These are phyloP conservation scores for Wickerhamiella slavikovae DNA, from an alignment of 805 yeast species.

Conservation along the genomic window DNA sequence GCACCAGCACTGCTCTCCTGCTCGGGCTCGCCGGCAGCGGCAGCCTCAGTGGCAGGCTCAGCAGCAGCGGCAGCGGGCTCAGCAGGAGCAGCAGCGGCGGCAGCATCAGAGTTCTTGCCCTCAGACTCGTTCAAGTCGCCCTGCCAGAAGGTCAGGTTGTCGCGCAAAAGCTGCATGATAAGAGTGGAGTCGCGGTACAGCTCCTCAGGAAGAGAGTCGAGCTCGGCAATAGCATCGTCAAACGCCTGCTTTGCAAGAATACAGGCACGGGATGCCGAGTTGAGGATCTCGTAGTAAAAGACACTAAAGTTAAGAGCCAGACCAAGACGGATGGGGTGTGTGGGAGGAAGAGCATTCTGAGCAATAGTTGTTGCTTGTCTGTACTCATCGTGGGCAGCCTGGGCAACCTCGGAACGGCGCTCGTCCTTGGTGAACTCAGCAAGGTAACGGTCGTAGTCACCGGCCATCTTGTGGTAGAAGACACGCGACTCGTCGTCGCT, in stretches of 20 bases:
- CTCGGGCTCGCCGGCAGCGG: too few relatives aligned
- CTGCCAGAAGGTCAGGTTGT: slow-evolving; percentile 96
- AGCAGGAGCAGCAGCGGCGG: slow-evolving; percentile 15
- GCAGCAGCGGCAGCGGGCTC: neutral
- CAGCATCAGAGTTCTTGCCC: slow-evolving; percentile 22
- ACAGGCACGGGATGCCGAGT: slow-evolving; percentile 97
- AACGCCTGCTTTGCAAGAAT: slow-evolving; percentile 97
- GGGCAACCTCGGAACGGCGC: slow-evolving; percentile 82
- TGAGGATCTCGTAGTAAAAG: slow-evolving; percentile 92
- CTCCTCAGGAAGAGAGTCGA: slow-evolving; percentile 93
- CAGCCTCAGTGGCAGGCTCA: neutral
- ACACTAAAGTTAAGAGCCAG: slow-evolving; percentile 95
- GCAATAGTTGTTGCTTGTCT: slow-evolving; percentile 93
- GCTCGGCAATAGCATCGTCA: slow-evolving; percentile 97
- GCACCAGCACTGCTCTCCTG: neutral
- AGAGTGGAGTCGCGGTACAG: slow-evolving; percentile 95
- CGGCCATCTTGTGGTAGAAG: slow-evolving; percentile 97
- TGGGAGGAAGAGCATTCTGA: slow-evolving; percentile 89
- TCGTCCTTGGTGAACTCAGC: slow-evolving; percentile 91
- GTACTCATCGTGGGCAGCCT: slow-evolving; percentile 82
- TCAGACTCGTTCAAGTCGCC: slow-evolving; percentile 73
- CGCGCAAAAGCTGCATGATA: slow-evolving; percentile 96
- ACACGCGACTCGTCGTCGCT: slow-evolving; percentile 95
- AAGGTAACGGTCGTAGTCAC: slow-evolving; percentile 97
- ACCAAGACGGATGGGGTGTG: slow-evolving; percentile 96